Evolutionary conservation across 2,329 filamentous ascomycete genomes (phyloP).

Genomic region (Neonectria neomacrospora): DNA sequence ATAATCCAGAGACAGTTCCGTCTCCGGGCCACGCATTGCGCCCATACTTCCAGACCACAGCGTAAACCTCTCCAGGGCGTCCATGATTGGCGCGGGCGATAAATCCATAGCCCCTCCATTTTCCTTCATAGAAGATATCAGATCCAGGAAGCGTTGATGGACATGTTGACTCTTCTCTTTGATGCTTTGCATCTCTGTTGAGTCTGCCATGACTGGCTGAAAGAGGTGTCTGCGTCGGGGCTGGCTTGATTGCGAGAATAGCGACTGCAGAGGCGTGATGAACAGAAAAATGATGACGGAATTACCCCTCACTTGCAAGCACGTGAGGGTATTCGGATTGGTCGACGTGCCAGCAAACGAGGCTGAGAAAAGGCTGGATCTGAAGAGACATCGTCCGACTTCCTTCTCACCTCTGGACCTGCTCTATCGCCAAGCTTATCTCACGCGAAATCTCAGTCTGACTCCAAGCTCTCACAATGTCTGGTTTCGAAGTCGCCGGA

Average conservation of each 20-base stretch:
- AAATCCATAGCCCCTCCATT: not conserved
- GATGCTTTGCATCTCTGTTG: not conserved
- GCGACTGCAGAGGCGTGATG: not conserved
- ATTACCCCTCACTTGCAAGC: not conserved
- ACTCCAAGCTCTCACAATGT: slow-evolving; percentile 9
- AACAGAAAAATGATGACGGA: not conserved
- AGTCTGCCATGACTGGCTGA: not conserved
- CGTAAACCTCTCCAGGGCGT: slow-evolving; percentile 18
- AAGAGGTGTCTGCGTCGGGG: not conserved
- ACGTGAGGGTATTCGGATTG: not conserved
- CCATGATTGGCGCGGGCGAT: not conserved
- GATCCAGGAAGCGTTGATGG: not conserved
- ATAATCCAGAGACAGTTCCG: slow-evolving; percentile 21
- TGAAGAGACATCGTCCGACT: not conserved
- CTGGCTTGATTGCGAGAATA: not conserved
- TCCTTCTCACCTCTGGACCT: not conserved
- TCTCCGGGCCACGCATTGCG: not conserved
- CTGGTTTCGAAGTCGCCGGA: slow-evolving; percentile 32
- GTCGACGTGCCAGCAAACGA: not conserved
- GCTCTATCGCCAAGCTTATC: not conserved
- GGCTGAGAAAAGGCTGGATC: not conserved
- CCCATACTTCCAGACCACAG: slow-evolving; percentile 29
- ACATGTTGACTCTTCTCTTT: not conserved
- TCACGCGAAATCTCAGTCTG: not conserved
- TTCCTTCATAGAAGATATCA: not conserved